Conservation (phyloP, 441 rosid genomes). For the Brassica hybrid region DNA sequence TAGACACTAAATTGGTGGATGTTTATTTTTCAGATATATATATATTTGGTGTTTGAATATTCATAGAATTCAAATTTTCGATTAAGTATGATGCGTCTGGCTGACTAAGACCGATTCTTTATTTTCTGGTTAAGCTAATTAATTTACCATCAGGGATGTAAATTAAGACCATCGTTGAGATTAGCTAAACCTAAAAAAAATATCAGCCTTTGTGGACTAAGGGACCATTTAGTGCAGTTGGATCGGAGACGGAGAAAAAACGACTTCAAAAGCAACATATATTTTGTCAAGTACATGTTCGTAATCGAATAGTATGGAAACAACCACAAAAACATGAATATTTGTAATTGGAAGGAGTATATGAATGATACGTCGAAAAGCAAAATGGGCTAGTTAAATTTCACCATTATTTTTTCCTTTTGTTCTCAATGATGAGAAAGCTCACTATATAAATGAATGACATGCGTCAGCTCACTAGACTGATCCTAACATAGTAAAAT, state of each 20-base stretch:
- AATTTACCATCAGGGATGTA: neutral
- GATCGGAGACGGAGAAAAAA: neutral
- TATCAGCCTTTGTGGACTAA: constrained; percentile 1
- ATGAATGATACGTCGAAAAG: constrained; percentile 31
- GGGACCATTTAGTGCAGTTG: neutral
- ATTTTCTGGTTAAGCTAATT: neutral
- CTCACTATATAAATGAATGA: too few species aligned
- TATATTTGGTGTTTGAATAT: neutral
- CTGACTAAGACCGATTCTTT: neutral
- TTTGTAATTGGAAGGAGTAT: neutral
- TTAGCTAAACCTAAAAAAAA: neutral
- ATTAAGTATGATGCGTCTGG: neutral
- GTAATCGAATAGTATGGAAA: neutral
- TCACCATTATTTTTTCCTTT: too few species aligned
- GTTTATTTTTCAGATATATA: too few species aligned
- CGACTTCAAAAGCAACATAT: neutral
- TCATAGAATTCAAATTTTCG: neutral
- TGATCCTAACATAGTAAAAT: too few species aligned
- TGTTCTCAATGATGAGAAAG: too few species aligned
- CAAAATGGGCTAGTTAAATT: neutral
- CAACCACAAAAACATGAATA: neutral
- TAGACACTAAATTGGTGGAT: neutral
- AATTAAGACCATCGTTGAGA: neutral
- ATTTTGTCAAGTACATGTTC: neutral
- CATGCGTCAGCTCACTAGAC: too few species aligned